These are phyloP conservation scores for Ceratobasidium sp. DNA, from an alignment of 1,284 basidiomycete species.

Conservation along the genomic window DNA sequence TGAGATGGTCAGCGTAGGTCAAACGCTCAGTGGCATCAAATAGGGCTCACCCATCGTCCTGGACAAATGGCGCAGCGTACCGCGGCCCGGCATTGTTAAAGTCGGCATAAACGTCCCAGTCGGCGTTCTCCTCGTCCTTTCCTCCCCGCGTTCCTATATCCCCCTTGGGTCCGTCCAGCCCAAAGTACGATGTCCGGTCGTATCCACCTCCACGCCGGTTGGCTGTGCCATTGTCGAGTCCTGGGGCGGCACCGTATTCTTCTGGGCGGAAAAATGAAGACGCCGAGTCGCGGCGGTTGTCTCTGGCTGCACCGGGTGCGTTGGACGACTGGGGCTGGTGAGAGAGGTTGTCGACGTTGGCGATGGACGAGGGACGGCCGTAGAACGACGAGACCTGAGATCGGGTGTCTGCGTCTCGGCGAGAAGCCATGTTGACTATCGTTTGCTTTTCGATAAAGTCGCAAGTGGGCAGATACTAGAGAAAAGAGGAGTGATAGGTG, in stretches of 20 bases:
- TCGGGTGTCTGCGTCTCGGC: conserved; percentile 15
- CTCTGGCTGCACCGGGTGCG: background rate
- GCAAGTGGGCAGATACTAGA: background rate
- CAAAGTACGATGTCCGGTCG: conserved; percentile 37
- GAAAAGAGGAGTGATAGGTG: background rate
- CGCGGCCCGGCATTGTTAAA: conserved; percentile 88
- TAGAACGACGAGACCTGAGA: conserved; percentile 39
- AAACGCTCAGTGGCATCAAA: background rate
- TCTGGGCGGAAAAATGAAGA: conserved; percentile 42
- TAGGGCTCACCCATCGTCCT: conserved; percentile 52
- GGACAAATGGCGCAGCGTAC: conserved; percentile 65
- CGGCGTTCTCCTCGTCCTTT: conserved; percentile 58
- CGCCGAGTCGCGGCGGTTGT: conserved; percentile 37
- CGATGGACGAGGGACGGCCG: conserved; percentile 32
- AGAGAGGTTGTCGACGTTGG: conserved; percentile 20
- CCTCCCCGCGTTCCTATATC: conserved; percentile 49
- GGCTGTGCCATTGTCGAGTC: conserved; percentile 25
- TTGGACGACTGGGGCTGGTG: conserved; percentile 12
- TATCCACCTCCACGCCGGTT: conserved; percentile 41
- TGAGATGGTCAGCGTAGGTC: background rate
- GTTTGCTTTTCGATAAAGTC: background rate
- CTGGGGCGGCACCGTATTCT: conserved; percentile 25
- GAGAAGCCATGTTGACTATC: conserved; percentile 24
- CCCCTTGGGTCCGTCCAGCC: conserved; percentile 32
- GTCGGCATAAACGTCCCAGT: conserved; percentile 89